These are phyloP conservation scores for Tricholomella constricta DNA, from an alignment of 768 basidiomycete species.

Conservation along the genomic window DNA sequence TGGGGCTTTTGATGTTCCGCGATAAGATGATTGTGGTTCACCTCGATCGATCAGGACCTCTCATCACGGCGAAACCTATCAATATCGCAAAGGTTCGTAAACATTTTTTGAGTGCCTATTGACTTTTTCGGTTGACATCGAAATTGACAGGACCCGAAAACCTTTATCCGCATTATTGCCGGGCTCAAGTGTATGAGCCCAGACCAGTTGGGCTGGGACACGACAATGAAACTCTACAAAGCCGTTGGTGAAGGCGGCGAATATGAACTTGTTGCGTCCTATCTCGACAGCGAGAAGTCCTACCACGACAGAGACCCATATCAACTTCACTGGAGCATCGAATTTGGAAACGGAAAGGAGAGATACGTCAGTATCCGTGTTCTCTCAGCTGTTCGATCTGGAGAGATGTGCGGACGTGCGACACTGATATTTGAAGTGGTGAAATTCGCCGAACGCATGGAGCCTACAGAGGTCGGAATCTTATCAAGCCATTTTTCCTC, in stretches of 20 bases:
- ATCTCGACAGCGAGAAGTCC: neutral
- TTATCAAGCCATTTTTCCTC: neutral
- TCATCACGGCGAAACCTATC: neutral
- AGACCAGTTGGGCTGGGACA: neutral
- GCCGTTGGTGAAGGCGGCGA: no score
- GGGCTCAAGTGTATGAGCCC: neutral
- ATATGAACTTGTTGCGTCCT: no score
- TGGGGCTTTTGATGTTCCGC: neutral
- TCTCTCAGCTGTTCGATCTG: neutral
- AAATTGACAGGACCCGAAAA: neutral
- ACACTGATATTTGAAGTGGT: neutral
- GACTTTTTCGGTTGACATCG: no score
- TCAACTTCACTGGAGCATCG: neutral
- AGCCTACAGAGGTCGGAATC: neutral
- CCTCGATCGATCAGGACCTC: neutral
- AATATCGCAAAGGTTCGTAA: no score
- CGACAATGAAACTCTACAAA: neutral
- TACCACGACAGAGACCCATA: neutral
- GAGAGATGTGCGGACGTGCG: neutral
- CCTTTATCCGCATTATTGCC: neutral
- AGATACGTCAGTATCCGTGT: neutral
- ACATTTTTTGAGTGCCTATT: no score
- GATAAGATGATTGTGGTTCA: neutral
- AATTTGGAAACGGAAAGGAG: neutral
- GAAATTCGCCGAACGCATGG: neutral